Base-by-base conservation (phyloP, 140 eudicot species). In the Stevia rebaudiana region DNA sequence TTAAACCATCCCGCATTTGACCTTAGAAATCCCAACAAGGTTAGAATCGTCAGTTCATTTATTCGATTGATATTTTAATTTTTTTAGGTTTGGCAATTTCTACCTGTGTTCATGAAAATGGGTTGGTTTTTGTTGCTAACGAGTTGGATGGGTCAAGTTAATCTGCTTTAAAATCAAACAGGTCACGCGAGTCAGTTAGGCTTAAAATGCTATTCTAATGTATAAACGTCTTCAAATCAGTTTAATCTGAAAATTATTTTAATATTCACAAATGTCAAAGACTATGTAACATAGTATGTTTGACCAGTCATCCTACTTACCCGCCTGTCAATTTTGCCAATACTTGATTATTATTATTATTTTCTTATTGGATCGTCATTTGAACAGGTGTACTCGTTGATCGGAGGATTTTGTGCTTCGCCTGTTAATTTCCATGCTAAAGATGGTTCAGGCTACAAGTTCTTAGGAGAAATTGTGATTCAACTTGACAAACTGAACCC, bases 351-450 rank as follows among this genome's bases (percentile, higher is more conserved):
- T 3, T 22, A 23, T 18, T 5, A 12, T 37, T 28, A 30, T 12
- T 49, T 10, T 63, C 15, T 54, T 33, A 21, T 31, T 8, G 10
- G 33, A 48, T 33, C 5, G 3, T 51, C 10, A 42, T n/a, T 50
- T 74, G 52, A 10, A 30, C 76, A 91, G 98, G 98, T 92, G 39
- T 81, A 88, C 74, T 85, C 98, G 5, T 72, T 92, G 39, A 80
- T 92, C 7, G 96, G 98, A 66, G 98, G 96, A 62, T 92, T 92
- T 60, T 81, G 98, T 83, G 95, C 90, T 21, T 92, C 98, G 0
- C 95, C 89, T 15, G 95, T 91, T 46, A 91, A 91, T 63, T 91
- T 91, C 81, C 96, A 91, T 66, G 84, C 89, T 1, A 88, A 84
- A 71, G 98, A 91, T 46, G 98, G 98, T 22, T 91, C 95, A 3